phyloP scores from a whole-genome alignment of 306 rosid species.

The Castanopsis chinensis region DNA sequence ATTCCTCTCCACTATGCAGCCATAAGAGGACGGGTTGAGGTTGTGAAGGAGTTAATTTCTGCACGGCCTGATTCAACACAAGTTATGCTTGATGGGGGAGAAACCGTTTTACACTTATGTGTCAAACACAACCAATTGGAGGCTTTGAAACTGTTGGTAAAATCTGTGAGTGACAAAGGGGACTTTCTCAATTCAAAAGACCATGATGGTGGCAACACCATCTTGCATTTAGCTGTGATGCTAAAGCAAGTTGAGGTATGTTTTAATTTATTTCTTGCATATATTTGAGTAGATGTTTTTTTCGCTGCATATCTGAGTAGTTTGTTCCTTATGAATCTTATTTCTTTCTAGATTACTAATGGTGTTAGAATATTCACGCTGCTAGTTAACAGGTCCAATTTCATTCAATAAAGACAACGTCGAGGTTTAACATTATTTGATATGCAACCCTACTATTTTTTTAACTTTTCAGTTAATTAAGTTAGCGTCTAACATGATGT shows the following conservation, averaged over 20 bases:
- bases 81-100: not conserved
- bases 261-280: too few relatives aligned
- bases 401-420: too few relatives aligned
- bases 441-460: too few relatives aligned
- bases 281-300: too few relatives aligned
- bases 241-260: constrained; percentile 5
- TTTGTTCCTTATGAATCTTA: too few relatives aligned
- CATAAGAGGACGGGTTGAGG: constrained; percentile 1
- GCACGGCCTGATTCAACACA: not conserved
- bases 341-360: too few relatives aligned
- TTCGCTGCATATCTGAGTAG: too few relatives aligned
- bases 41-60: not conserved
- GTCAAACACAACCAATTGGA: not conserved
- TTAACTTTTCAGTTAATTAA: too few relatives aligned
- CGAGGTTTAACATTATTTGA: too few relatives aligned
- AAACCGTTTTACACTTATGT: not conserved
- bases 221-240: constrained; percentile 9
- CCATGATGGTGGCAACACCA: not conserved
- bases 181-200: not conserved
- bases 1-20: constrained; percentile 8
- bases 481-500: too few relatives aligned
- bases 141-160: not conserved
- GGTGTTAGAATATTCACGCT: too few relatives aligned
- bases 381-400: too few relatives aligned
- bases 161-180: not conserved